Evolutionary conservation across 495 filamentous ascomycete genomes (phyloP).

Genomic region (Neurospora discreta): DNA sequence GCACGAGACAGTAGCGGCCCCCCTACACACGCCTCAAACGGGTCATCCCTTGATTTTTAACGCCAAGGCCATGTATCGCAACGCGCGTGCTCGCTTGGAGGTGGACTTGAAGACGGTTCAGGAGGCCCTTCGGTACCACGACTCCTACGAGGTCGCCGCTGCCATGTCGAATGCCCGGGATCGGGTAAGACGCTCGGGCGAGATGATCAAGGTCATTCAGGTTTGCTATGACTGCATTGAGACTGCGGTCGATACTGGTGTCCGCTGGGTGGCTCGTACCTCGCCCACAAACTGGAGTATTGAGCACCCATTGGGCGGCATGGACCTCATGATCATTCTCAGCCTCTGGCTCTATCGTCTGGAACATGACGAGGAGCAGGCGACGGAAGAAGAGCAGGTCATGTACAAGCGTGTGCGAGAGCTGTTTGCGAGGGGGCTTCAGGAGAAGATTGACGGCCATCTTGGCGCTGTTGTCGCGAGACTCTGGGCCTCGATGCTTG

Average conservation of each 20-base stretch:
- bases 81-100: constrained; percentile 82
- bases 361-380: constrained; percentile 96
- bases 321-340: constrained; percentile 98
- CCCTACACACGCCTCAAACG: constrained; percentile 88
- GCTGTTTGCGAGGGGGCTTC: constrained; percentile 81
- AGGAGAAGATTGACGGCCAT: constrained; percentile 58
- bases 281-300: constrained; percentile 98
- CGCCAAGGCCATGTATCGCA: constrained; percentile 93
- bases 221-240: constrained; percentile 98
- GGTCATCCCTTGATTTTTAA: constrained; percentile 99
- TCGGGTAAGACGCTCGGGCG: constrained; percentile 83
- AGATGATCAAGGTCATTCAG: constrained; percentile 97
- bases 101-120: constrained; percentile 93
- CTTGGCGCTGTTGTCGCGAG: constrained; percentile 88
- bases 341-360: constrained; percentile 96
- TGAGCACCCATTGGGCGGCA: constrained; percentile 90
- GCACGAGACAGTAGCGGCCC: constrained; percentile 80
- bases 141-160: constrained; percentile 89
- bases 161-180: constrained; percentile 92
- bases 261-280: constrained; percentile 95
- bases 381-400: constrained; percentile 77
- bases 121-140: constrained; percentile 93
- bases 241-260: constrained; percentile 85
- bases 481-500: constrained; percentile 95
- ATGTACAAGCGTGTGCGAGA: constrained; percentile 94